Conservation (phyloP, 768 basidiomycete species). For the Boletus subcaerulescens region DNA sequence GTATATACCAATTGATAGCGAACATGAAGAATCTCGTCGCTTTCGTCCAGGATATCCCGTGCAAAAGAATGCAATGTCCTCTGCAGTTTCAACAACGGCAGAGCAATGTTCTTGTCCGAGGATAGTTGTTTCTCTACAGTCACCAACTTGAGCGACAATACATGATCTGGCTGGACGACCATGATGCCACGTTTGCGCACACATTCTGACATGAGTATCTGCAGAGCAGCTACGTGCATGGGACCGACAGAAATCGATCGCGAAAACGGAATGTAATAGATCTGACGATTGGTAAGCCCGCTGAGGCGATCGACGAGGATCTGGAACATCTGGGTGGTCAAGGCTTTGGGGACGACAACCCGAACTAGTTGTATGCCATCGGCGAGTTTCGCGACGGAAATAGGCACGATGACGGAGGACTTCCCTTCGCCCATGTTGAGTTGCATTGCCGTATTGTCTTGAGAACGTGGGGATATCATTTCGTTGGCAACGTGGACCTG, state of each 20-base stretch:
- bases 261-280: slow-evolving; percentile 48
- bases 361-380: slow-evolving; percentile 32
- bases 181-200: slow-evolving; percentile 37
- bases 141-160: slow-evolving; percentile 26
- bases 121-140: slow-evolving; percentile 34
- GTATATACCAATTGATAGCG: slow-evolving; percentile 36
- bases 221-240: slow-evolving; percentile 19
- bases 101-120: background rate
- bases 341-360: slow-evolving; percentile 37
- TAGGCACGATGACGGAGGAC: slow-evolving; percentile 42
- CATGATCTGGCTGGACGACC: slow-evolving; percentile 45
- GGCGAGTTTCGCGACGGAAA: slow-evolving; percentile 38
- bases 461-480: slow-evolving; percentile 41
- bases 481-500: slow-evolving; percentile 37
- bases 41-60: slow-evolving; percentile 26
- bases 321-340: slow-evolving; percentile 45
- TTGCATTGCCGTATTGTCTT: slow-evolving; percentile 40
- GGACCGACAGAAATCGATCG: slow-evolving; percentile 30
- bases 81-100: slow-evolving; percentile 20
- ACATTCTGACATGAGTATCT: slow-evolving; percentile 36
- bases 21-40: slow-evolving; percentile 27
- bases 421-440: slow-evolving; percentile 30
- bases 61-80: slow-evolving; percentile 11
- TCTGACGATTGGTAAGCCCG: slow-evolving; percentile 41
- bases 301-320: slow-evolving; percentile 39